phyloP scores from a whole-genome alignment of 2,329 filamentous ascomycete genomes.

The Paradendryphiella salina region DNA sequence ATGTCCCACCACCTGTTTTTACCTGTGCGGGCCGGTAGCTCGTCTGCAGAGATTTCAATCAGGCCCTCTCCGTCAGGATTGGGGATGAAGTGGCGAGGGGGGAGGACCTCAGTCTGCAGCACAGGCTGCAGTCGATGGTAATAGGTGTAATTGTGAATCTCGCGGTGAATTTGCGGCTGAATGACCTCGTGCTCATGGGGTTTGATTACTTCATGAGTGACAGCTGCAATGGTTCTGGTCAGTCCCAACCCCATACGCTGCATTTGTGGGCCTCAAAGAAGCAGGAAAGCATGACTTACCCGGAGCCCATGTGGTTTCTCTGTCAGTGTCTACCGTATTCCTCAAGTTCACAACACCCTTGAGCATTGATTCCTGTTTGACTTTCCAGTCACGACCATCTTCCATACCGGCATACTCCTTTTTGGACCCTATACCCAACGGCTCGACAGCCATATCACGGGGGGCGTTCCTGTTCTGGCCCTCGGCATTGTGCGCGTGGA shows the following conservation, averaged over 20 bases:
- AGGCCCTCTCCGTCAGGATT: conserved; percentile 42
- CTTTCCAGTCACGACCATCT: conserved; percentile 5
- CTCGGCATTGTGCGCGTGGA: neutral
- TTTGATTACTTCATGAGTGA: conserved; percentile 55
- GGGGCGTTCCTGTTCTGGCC: too few species aligned
- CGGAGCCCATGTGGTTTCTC: conserved; percentile 47
- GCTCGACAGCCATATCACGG: conserved; percentile 1
- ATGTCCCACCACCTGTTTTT: conserved; percentile 38
- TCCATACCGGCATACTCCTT: neutral
- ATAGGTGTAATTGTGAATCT: conserved; percentile 59
- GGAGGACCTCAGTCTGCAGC: conserved; percentile 57
- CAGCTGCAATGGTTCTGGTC: conserved; percentile 45
- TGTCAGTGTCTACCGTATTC: conserved; percentile 47
- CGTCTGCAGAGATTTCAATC: conserved; percentile 52
- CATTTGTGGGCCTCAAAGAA: neutral
- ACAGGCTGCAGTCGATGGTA: conserved; percentile 59
- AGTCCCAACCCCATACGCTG: neutral
- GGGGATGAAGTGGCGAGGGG: conserved; percentile 57
- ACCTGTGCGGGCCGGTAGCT: conserved; percentile 44
- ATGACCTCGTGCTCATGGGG: conserved; percentile 52
- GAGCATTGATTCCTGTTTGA: conserved; percentile 15
- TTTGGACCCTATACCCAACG: neutral
- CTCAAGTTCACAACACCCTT: conserved; percentile 44
- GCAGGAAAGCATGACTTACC: conserved; percentile 30
- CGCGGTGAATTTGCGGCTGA: conserved; percentile 55